phyloP scores from a whole-genome alignment of 495 filamentous ascomycete species.

The Opeltia flavorubescens region DNA sequence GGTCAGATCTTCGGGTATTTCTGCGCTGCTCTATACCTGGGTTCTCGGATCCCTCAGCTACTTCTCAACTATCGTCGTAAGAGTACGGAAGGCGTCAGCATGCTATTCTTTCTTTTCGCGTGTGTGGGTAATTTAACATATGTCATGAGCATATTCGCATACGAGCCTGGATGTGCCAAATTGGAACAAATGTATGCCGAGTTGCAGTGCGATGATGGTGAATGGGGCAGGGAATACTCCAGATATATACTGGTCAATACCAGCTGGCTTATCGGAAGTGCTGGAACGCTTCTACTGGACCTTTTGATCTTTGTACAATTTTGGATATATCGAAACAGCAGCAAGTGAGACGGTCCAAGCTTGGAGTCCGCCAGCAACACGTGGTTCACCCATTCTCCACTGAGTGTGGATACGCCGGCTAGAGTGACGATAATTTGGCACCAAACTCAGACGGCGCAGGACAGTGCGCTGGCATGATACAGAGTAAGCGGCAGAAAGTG shows the following conservation, averaged over 20 bases:
- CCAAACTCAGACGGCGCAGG: too few relatives aligned
- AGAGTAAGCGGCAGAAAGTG: too few relatives aligned
- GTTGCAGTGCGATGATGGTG: constrained; percentile 9
- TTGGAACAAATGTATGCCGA: constrained; percentile 25
- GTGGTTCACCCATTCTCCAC: too few relatives aligned
- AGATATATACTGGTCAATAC: constrained; percentile 76
- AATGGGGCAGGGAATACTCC: constrained; percentile 35
- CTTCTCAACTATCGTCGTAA: constrained; percentile 81
- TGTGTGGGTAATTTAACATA: constrained; percentile 91
- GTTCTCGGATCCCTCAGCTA: constrained; percentile 75
- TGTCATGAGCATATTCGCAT: constrained; percentile 81
- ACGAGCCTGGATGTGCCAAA: constrained; percentile 46
- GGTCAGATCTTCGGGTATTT: constrained; percentile 82
- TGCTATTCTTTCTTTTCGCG: constrained; percentile 93
- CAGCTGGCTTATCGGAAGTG: constrained; percentile 78
- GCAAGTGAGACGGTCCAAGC: too few relatives aligned
- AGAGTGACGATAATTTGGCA: too few relatives aligned
- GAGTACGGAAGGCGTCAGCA: constrained; percentile 76
- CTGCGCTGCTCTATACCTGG: constrained; percentile 78
- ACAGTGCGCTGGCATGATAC: too few relatives aligned
- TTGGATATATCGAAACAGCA: constrained; percentile 48
- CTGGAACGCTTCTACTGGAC: constrained; percentile 76
- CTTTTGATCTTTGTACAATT: constrained; percentile 81
- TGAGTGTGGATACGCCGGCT: too few relatives aligned
- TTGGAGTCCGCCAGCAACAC: too few relatives aligned